These are phyloP conservation scores for Aspergillus funiculosus DNA, from an alignment of 495 filamentous ascomycete genomes.

Conservation along the genomic window DNA sequence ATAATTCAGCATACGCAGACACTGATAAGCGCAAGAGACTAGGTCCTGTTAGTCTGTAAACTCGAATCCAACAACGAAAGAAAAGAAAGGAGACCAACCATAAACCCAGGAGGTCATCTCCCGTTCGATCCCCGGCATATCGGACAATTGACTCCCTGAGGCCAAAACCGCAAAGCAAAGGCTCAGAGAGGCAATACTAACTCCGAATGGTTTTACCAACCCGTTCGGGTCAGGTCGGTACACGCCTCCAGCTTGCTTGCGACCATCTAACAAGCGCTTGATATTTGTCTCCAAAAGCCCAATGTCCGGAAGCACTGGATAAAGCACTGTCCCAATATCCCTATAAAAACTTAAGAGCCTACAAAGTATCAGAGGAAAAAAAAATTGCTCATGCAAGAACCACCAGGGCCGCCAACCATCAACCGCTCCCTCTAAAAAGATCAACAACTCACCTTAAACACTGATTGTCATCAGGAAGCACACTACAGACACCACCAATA, in stretches of 20 bases:
- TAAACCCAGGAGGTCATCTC: conserved; percentile 59
- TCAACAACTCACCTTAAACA: conserved; percentile 55
- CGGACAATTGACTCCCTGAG: conserved; percentile 72
- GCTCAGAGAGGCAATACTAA: conserved; percentile 36
- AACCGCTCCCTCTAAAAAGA: too few species aligned
- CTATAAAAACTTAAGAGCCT: conserved; percentile 70
- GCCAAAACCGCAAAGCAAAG: conserved; percentile 72
- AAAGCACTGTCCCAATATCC: conserved; percentile 72
- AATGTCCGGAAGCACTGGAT: conserved; percentile 70
- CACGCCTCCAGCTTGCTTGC: conserved; percentile 45
- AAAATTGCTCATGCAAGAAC: too few species aligned
- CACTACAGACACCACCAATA: conserved; percentile 60
- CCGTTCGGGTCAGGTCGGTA: conserved; percentile 35
- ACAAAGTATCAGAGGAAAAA: conserved; percentile 2
- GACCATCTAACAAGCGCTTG: conserved; percentile 60
- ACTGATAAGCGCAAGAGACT: conserved; percentile 61
- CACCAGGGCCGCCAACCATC: too few species aligned
- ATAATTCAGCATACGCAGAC: conserved; percentile 57
- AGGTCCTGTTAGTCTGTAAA: conserved; percentile 10
- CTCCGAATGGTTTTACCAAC: conserved; percentile 39
- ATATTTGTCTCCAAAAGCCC: conserved; percentile 60
- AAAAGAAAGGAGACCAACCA: conserved; percentile 32
- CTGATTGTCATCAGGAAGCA: conserved; percentile 59
- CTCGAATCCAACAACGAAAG: too few species aligned
- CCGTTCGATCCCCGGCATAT: conserved; percentile 52